Conservation (phyloP, 2,329 filamentous ascomycete species). For the Pezicula neosporulosa region DNA sequence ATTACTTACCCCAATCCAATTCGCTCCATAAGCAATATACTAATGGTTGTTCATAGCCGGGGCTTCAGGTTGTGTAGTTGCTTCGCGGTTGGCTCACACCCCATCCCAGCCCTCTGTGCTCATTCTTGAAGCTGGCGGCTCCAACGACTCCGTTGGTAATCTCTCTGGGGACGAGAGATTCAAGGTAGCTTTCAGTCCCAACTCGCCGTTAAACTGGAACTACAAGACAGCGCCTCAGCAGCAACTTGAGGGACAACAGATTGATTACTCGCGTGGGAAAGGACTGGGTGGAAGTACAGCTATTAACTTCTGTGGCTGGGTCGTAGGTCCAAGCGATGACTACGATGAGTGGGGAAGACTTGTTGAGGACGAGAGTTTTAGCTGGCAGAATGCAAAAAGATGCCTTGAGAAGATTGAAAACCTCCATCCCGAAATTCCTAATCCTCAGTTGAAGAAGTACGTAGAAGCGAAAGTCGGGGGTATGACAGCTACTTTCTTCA, state of each 20-base stretch:
- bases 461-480: neutral
- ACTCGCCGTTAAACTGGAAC: conserved; percentile 43
- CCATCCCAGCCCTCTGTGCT: conserved; percentile 46
- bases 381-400: conserved; percentile 46
- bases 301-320: conserved; percentile 45
- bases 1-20: neutral
- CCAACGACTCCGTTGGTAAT: conserved; percentile 40
- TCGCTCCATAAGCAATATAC: neutral
- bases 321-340: conserved; percentile 45
- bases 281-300: conserved; percentile 49
- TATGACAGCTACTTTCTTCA: neutral
- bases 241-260: conserved; percentile 37
- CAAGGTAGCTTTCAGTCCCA: conserved; percentile 41
- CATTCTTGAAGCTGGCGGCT: conserved; percentile 53
- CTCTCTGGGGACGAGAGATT: conserved; percentile 51
- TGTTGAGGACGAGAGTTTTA: conserved; percentile 2
- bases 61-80: conserved; percentile 53
- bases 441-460: conserved; percentile 1
- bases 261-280: conserved; percentile 47
- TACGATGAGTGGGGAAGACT: conserved; percentile 43
- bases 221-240: conserved; percentile 47
- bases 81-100: conserved; percentile 45
- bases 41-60: neutral
- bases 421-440: conserved; percentile 1
- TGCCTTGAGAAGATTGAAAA: conserved; percentile 43